Evolutionary conservation across 1,139 yeast genomes (phyloP).

Genomic region (Wickerhamomyces sp.): DNA sequence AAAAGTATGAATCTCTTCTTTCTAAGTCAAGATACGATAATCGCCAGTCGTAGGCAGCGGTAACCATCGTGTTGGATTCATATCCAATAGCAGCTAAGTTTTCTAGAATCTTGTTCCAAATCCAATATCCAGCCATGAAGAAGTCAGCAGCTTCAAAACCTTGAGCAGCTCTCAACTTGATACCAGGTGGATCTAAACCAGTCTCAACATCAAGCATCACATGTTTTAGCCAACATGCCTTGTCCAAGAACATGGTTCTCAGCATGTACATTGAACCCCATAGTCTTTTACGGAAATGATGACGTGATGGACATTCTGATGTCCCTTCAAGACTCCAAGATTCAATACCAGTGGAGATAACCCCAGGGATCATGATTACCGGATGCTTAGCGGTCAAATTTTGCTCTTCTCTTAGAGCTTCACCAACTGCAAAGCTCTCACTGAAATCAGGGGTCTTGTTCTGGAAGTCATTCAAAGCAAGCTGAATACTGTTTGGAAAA

Average conservation of each 20-base stretch:
- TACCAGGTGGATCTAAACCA: conserved; percentile 85
- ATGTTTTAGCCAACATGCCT: conserved; percentile 89
- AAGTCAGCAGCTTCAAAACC: conserved; percentile 98
- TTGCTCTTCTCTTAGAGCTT: conserved; percentile 47
- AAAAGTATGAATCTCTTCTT: conserved; percentile 77
- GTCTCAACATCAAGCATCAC: conserved; percentile 85
- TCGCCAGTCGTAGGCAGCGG: conserved; percentile 97
- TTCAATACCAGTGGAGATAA: conserved; percentile 90
- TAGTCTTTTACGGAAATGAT: conserved; percentile 81
- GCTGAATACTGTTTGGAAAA: conserved; percentile 61
- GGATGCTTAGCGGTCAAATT: conserved; percentile 60
- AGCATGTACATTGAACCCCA: conserved; percentile 99
- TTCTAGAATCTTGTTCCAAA: conserved; percentile 92
- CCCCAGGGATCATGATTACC: conserved; percentile 93
- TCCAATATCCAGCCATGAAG: conserved; percentile 97
- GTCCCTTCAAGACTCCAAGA: conserved; percentile 81
- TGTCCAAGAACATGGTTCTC: conserved; percentile 85
- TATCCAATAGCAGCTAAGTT: conserved; percentile 92
- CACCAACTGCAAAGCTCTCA: conserved; percentile 86
- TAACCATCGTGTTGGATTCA: conserved; percentile 82
- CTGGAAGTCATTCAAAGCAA: conserved; percentile 55
- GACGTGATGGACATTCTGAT: conserved; percentile 74
- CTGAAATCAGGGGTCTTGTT: conserved; percentile 45
- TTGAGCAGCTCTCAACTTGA: conserved; percentile 82
- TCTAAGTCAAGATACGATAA: conserved; percentile 86